Base-by-base conservation (phyloP, 148 eudicot species). In the Vaccinium vitisidaea region DNA sequence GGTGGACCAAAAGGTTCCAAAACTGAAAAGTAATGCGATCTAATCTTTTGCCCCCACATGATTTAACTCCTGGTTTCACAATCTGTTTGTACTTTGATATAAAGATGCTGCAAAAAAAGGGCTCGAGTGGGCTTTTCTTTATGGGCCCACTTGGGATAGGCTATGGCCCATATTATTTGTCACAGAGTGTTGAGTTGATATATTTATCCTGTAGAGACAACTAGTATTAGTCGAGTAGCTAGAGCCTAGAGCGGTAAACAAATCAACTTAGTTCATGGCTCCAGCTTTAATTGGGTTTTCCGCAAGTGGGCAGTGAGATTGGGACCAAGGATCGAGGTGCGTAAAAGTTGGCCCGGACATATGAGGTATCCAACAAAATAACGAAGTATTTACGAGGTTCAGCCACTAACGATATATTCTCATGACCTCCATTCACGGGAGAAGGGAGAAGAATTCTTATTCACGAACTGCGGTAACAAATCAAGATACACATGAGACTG, bases 21-120 rank as follows among this genome's bases (percentile, higher is more conserved):
- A 67, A 67, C 30, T 67, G 71, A 65, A 65, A 23, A 23, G 65
- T 19, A 59, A 59, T 59, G 65, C 6, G n/a, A 59, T 59, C 65
- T 59, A 7, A 61, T n/a, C 21, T 7, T 61, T n/a, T 67, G 73
- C 36, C 73, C 73, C 39, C 18, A 32, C 82, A 80, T 80, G 70
- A 80, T 58, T 55, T 80, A 56, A 80, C 82, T 14, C 15, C 69
- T 56, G 82, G 12, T 21, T 56, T 80, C 54, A 11, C 69, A 56
- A 80, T 56, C 49, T 80, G 61, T 25, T 36, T 56, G 70, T 56
- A 56, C 67, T 55, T 14, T 80, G 54, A 76, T 18, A 48, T n/a
- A 9, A 6, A 13, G 55, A 53, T 53, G 54, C 53, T 18, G 3
- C 43, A 25, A 32, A 5, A 16, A 27, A 52, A 54, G 8, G 43